These are phyloP conservation scores for Spizellomyces sp. DNA, from an alignment of 192 early-diverging fungal genomes.

Conservation along the genomic window DNA sequence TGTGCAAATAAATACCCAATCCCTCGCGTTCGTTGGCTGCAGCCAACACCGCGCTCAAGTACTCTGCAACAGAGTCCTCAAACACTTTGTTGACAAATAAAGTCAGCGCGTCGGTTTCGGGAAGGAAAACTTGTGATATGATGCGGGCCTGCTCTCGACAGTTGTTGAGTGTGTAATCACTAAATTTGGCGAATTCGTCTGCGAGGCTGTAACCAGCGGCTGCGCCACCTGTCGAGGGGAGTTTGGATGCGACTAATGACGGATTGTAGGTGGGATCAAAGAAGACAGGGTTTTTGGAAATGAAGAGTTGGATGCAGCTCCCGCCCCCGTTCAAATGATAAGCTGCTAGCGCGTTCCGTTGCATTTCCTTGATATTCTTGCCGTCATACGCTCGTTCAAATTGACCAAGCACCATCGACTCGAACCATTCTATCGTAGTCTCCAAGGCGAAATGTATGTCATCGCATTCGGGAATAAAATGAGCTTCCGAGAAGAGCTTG, in stretches of 20 bases:
- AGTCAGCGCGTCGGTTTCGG: conserved; percentile 70
- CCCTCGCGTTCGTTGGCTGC: conserved; percentile 63
- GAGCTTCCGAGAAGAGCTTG: conserved; percentile 52
- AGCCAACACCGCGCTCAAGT: conserved; percentile 63
- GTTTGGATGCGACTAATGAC: conserved; percentile 41
- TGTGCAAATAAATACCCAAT: conserved; percentile 66
- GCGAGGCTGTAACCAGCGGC: conserved; percentile 52
- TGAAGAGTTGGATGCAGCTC: conserved; percentile 72
- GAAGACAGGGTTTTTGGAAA: conserved; percentile 85
- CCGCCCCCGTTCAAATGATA: conserved; percentile 75
- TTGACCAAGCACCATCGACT: conserved; percentile 69
- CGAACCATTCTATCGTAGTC: conserved; percentile 79
- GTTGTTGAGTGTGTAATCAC: conserved; percentile 63
- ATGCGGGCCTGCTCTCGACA: conserved; percentile 64
- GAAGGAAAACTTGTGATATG: conserved; percentile 69
- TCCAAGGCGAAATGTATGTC: conserved; percentile 62
- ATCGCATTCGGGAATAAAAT: conserved; percentile 59
- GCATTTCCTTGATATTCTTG: conserved; percentile 67
- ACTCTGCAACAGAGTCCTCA: conserved; percentile 81
- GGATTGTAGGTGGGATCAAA: conserved; percentile 76
- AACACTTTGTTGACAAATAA: conserved; percentile 75
- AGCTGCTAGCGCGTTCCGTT: conserved; percentile 64
- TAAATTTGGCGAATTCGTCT: conserved; percentile 68
- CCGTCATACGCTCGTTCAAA: conserved; percentile 79
- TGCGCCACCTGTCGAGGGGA: conserved; percentile 33